Evolutionary conservation across 768 basidiomycete genomes (phyloP).

Genomic region (Megacollybia marginata): DNA sequence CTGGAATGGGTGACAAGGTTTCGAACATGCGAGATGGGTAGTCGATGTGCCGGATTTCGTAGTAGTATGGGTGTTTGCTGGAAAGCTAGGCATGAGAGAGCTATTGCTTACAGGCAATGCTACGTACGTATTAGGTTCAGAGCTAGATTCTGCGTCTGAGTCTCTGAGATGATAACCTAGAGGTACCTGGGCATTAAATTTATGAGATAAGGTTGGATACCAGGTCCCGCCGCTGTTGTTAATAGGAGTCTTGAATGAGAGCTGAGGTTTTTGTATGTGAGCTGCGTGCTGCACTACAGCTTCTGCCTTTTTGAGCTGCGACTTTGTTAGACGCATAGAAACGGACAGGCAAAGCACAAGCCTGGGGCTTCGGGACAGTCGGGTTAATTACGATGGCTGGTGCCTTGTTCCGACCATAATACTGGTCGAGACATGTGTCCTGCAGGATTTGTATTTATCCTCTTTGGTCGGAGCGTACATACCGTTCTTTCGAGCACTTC

Average conservation of each 20-base stretch:
- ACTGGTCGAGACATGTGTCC: conserved; percentile 82
- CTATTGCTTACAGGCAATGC: not conserved
- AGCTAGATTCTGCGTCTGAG: conserved; percentile 19
- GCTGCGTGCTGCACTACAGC: conserved; percentile 68
- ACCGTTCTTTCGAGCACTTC: conserved; percentile 79
- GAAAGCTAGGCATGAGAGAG: not conserved
- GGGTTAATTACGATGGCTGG: conserved; percentile 57
- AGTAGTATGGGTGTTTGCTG: conserved; percentile 74
- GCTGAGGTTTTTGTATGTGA: conserved; percentile 76
- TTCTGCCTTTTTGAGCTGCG: conserved; percentile 23
- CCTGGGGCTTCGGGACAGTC: conserved; percentile 13
- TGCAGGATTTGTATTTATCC: conserved; percentile 18
- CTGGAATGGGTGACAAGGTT: conserved; percentile 39
- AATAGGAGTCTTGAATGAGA: conserved; percentile 51
- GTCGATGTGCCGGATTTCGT: conserved; percentile 70
- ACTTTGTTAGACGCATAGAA: not conserved
- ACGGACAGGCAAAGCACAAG: not conserved
- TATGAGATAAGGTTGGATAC: conserved; percentile 63
- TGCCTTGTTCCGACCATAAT: conserved; percentile 60
- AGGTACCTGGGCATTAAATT: conserved; percentile 80
- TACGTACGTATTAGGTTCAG: conserved; percentile 1
- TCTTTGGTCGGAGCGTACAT: conserved; percentile 16
- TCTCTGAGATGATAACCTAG: conserved; percentile 53
- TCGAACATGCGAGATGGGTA: conserved; percentile 68
- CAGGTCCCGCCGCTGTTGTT: conserved; percentile 60